Base-by-base conservation (phyloP, 495 filamentous ascomycete genomes). In the Hypoxylon subgilvum region DNA sequence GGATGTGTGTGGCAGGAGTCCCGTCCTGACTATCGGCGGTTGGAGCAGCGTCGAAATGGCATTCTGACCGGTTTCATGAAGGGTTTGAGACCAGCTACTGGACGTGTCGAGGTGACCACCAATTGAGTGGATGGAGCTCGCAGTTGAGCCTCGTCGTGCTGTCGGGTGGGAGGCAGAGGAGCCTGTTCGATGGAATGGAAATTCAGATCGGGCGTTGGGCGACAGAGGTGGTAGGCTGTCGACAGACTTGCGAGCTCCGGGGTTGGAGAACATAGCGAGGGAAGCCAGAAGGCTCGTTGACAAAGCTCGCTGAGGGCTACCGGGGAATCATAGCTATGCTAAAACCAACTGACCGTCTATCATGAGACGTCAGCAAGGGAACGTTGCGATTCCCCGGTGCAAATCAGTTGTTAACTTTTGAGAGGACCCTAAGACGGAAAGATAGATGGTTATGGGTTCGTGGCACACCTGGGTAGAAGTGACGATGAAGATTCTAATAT, bases 31-130 rank as follows among this genome's bases (percentile, higher is more conserved):
- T 54, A 94, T 94, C 0, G 95, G 92, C 13, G 91, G 85, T 67
- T 96, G 92, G 14, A 97, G 81, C 10, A 99, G 82, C 2, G 89
- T 94, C 18, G 94, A 96, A 66, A 99, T 97, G 53, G 94, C 91
- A 83, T 96, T 96, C 58, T 91, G 88, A 6, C 86, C 85, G 4
- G 84, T 82, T 66, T 97, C 91, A 30, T 83, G 82, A 57, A 94
- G 82, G 22, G 85, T 79, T 44, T 79, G 74, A 68, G 73, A 76
- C 77, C 82, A 76, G 69, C 69, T 80, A 35, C 77, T 74, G 18
- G 63, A 66, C 4, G 82, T 82, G 62, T 96, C 91, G 54, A 96
- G 72, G 31, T 87, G 80, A 19, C 87, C 87, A 17, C 88, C 87
- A 56, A 90, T 82, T 43, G 92, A 96, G 64, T 83, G 83, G 63